Evolutionary conservation across 192 early-diverging fungal species (phyloP).

Genomic region (Paraglomus brasilianum): DNA sequence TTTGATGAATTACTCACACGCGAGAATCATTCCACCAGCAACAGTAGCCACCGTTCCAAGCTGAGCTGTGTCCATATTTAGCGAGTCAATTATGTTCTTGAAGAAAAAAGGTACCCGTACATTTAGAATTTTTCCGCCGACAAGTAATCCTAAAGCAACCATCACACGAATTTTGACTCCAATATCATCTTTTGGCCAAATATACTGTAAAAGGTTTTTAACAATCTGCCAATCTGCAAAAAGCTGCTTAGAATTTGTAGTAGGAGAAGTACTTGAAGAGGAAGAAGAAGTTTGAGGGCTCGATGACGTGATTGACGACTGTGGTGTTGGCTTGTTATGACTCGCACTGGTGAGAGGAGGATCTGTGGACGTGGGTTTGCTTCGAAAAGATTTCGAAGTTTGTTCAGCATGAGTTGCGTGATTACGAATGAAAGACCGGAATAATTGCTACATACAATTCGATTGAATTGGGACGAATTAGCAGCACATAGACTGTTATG

Average conservation of each 20-base stretch:
- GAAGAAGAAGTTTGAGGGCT: no score
- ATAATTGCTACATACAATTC: no score
- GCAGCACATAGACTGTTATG: no score
- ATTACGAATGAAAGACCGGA: no score
- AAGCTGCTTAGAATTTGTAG: background rate
- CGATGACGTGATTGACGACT: no score
- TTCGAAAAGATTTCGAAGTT: no score
- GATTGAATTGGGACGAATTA: no score
- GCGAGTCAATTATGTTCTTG: constrained; percentile 86
- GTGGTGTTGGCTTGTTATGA: no score
- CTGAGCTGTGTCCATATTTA: constrained; percentile 67
- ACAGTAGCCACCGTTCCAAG: constrained; percentile 70
- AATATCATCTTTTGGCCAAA: constrained; percentile 91
- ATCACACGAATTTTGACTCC: constrained; percentile 87
- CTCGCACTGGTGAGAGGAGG: no score
- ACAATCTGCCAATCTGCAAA: constrained; percentile 64
- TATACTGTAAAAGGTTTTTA: constrained; percentile 67
- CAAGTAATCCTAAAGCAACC: constrained; percentile 74
- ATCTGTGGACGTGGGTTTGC: no score
- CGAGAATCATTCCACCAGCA: constrained; percentile 89
- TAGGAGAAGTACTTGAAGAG: no score
- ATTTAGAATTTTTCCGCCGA: constrained; percentile 84
- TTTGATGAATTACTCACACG: constrained; percentile 53
- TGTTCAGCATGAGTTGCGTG: no score
- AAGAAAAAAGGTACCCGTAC: constrained; percentile 96